Evolutionary conservation across 1,284 basidiomycete genomes (phyloP).

Genomic region (Ceraceosorus guamensis): DNA sequence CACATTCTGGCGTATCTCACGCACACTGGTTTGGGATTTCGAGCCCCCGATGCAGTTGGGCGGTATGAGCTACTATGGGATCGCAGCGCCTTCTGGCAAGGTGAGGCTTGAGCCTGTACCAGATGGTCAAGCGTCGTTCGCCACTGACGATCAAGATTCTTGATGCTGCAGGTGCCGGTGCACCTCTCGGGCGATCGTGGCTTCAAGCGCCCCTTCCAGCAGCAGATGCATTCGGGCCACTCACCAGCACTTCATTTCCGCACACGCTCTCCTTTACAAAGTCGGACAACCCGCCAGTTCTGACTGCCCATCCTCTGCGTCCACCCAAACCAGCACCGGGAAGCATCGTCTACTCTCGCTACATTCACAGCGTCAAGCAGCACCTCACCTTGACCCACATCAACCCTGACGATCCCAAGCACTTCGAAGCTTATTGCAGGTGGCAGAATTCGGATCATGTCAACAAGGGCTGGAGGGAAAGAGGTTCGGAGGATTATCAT

Average conservation of each 20-base stretch:
- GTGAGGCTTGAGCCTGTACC: too few relatives aligned
- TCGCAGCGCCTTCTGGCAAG: conserved; percentile 57
- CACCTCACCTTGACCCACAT: conserved; percentile 54
- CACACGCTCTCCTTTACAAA: conserved; percentile 52
- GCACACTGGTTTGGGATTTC: conserved; percentile 16
- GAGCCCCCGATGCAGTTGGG: conserved; percentile 11
- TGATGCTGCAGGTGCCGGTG: conserved; percentile 52
- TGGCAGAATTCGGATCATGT: conserved; percentile 58
- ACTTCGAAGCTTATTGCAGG: conserved; percentile 54
- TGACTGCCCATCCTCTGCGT: conserved; percentile 56
- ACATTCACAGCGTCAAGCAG: conserved; percentile 52
- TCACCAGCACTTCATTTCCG: conserved; percentile 45
- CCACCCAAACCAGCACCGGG: conserved; percentile 55
- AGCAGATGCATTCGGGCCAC: conserved; percentile 6
- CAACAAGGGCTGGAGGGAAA: conserved; percentile 55
- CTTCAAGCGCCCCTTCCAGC: conserved; percentile 46
- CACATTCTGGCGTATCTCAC: conserved; percentile 6
- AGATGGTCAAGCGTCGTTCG: conserved; percentile 52
- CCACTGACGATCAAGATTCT: too few relatives aligned
- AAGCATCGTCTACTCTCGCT: conserved; percentile 54
- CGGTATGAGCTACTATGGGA: conserved; percentile 49
- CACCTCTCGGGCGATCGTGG: conserved; percentile 53
- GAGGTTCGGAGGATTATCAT: conserved; percentile 55
- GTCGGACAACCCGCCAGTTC: conserved; percentile 52
- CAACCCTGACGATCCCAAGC: conserved; percentile 50